These are phyloP conservation scores for Penicillium salamii DNA, from an alignment of 495 filamentous ascomycete species.

Conservation along the genomic window DNA sequence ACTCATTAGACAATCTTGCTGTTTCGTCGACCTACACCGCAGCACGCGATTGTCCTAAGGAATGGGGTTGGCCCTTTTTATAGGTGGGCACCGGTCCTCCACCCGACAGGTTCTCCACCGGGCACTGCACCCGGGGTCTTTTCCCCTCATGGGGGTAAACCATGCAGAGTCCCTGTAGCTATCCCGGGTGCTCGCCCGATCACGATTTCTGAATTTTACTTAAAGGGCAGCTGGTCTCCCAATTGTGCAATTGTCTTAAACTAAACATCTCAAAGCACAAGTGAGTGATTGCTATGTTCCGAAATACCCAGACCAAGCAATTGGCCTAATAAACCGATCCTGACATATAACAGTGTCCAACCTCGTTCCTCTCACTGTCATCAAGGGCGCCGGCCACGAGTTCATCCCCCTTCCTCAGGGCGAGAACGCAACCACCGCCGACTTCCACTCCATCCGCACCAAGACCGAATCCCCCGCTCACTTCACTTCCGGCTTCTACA, in stretches of 20 bases:
- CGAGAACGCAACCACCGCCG: conserved; percentile 28
- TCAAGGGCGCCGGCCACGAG: conserved; percentile 33
- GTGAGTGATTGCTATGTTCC: not conserved
- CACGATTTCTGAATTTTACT: not conserved
- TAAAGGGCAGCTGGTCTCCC: not conserved
- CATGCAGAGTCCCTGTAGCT: not conserved
- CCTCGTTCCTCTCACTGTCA: conserved; percentile 28
- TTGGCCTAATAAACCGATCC: not conserved
- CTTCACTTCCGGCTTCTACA: conserved; percentile 33
- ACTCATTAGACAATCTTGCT: not conserved
- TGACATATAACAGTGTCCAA: conserved; percentile 31
- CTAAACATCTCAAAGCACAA: not conserved
- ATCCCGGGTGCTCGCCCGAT: conserved; percentile 9
- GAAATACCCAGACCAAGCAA: not conserved
- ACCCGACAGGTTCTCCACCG: conserved; percentile 10
- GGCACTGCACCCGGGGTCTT: conserved; percentile 2
- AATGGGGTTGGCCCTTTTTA: not conserved
- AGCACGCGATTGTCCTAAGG: not conserved
- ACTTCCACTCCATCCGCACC: conserved; percentile 32
- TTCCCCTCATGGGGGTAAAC: conserved; percentile 12
- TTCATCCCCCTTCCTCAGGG: conserved; percentile 28
- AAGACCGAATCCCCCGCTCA: conserved; percentile 26
- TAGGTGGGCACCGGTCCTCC: conserved; percentile 4
- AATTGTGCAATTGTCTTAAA: not conserved
- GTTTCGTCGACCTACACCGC: not conserved